Evolutionary conservation across 2,329 filamentous ascomycete genomes (phyloP), one percentile per base, ranked within the genome.

Genomic region (Trichoderma atroviride): DNA sequence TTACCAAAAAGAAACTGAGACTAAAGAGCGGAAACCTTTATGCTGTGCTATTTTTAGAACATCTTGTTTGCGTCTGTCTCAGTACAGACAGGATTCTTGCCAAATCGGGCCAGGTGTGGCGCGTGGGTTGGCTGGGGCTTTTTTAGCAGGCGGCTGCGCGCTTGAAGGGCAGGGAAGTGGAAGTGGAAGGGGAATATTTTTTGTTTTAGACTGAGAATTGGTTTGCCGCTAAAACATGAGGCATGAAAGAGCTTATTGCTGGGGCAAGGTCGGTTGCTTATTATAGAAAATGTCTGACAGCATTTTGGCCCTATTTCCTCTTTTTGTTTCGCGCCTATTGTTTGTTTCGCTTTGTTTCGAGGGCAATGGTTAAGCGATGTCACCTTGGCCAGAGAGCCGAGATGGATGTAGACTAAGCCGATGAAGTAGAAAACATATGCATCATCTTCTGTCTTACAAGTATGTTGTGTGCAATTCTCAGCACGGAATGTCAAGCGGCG

Each of bases 101-200:
- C 65, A 43, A 61, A 55, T 68, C 35, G 57, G 56, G 65, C 40
- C 43, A 58, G 57, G 65, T 59, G 43, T 61, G 65, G 47, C 65
- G 33, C 52, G 65, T 61, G 65, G 47, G 65, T 56, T 68, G 65
- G 65, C 13, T 59, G 33, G 43, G 65, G 24, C 35, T 24, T 22
- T 35, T 66, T 40, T 27, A 16, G n/a, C 50, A n/a, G 27, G 65
- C 57, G 65, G 65, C 56, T 68, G 65, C 57, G 65, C 56, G 65
- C 56, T 68, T 67, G 63, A 59, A 59, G 22, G 33, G 19, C 19
- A 22, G 27, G 40, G 47, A 14, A 58, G 27, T 5, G 16, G 14
- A 40, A 16, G 37, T 40, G 37, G 50, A 24, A 40, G 27, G 47
- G 47, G 22, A 10, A 29, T 52, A 50, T 22, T 31, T 24, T 31